These are phyloP conservation scores for Cryptosporidium baileyi DNA, from an alignment of 169 alveolate species.

Conservation along the genomic window DNA sequence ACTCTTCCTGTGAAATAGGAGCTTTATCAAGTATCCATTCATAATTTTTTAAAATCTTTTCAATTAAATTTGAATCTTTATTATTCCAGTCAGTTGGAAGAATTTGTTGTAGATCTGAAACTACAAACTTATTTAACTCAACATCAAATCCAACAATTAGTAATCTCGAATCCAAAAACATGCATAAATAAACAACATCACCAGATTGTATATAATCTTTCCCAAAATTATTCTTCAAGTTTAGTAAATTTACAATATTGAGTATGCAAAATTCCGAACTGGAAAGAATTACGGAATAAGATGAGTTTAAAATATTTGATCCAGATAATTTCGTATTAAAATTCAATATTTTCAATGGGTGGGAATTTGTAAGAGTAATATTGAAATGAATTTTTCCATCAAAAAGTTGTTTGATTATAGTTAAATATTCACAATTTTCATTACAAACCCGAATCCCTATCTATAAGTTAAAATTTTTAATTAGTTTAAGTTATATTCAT, in stretches of 20 bases:
- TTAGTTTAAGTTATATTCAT: neutral
- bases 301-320: too few relatives aligned
- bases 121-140: neutral
- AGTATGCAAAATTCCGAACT: slow-evolving; percentile 1
- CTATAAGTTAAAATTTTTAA: too few relatives aligned
- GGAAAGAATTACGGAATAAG: neutral
- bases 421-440: slow-evolving; percentile 44
- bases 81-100: neutral
- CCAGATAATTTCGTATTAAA: too few relatives aligned
- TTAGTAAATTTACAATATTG: neutral
- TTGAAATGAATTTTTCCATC: neutral
- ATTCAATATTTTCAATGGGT: neutral
- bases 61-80: neutral
- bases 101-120: slow-evolving; percentile 23
- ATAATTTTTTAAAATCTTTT: neutral
- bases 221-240: neutral
- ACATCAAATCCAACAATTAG: slow-evolving; percentile 29
- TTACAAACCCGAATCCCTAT: slow-evolving; percentile 33
- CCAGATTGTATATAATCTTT: slow-evolving; percentile 20
- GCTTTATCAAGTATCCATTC: slow-evolving; percentile 35
- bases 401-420: neutral
- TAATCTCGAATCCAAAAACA: neutral
- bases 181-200: slow-evolving; percentile 1
- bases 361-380: slow-evolving; percentile 2
- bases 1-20: slow-evolving; percentile 9